Percentiles rank a stretch among this genome's conserved stretches.
These are phyloP conservation scores for Xanthoparmelia taractica DNA, from an alignment of 495 filamentous ascomycete species.

Conservation along the genomic window DNA sequence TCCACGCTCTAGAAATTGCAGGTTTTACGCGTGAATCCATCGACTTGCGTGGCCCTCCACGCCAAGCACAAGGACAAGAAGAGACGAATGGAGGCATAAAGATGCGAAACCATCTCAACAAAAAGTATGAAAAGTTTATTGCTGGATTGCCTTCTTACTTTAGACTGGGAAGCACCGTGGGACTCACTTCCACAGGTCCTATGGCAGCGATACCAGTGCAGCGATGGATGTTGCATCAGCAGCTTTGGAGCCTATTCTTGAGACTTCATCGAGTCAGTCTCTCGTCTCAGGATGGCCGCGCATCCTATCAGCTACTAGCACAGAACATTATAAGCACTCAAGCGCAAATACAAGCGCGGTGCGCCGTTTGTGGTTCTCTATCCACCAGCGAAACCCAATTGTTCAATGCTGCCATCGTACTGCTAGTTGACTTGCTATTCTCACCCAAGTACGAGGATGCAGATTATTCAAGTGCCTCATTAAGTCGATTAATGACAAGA, in stretches of 20 bases:
- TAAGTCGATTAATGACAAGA: slow-evolving; percentile 27
- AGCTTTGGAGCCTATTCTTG: slow-evolving; percentile 31
- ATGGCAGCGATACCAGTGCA: slow-evolving; percentile 29
- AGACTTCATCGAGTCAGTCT: slow-evolving; percentile 27
- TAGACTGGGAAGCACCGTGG: slow-evolving; percentile 25
- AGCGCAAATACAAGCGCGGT: slow-evolving; percentile 26
- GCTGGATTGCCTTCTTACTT: slow-evolving; percentile 27
- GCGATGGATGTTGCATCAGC: slow-evolving; percentile 33
- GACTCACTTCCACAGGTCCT: slow-evolving; percentile 24
- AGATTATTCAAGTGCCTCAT: slow-evolving; percentile 14
- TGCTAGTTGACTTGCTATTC: slow-evolving; percentile 25
- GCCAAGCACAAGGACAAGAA: background rate
- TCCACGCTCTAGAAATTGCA: slow-evolving; percentile 25
- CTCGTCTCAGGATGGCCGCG: slow-evolving; percentile 19
- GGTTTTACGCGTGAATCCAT: slow-evolving; percentile 27
- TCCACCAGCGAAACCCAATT: slow-evolving; percentile 23
- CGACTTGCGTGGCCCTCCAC: slow-evolving; percentile 17
- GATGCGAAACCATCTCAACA: slow-evolving; percentile 4
- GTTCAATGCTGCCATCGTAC: slow-evolving; percentile 25
- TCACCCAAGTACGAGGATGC: slow-evolving; percentile 8
- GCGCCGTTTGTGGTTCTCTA: slow-evolving; percentile 28
- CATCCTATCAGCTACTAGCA: slow-evolving; percentile 27
- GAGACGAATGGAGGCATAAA: background rate
- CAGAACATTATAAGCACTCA: slow-evolving; percentile 29
- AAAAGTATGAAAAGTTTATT: slow-evolving; percentile 26